A percentile compares a stretch with the other conserved stretches of the same genome.
Evolutionary conservation across 345 rosid genomes (phyloP).

Genomic region (Boechera stricta): DNA sequence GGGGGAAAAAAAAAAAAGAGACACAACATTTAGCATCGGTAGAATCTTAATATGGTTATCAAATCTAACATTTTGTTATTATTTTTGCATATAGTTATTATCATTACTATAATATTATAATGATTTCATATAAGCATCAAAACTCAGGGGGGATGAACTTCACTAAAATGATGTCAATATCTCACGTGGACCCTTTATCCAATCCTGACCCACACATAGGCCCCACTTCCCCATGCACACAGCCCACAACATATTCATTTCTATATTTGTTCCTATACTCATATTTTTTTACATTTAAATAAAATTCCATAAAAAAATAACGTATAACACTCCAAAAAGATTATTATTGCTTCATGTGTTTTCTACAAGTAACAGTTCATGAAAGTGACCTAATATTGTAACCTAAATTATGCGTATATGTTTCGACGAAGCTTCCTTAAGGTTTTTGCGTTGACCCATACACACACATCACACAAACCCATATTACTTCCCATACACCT

Average conservation of each 20-base stretch:
- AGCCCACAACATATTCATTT: conserved; percentile 48
- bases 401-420: conserved; percentile 26
- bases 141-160: conserved; percentile 79
- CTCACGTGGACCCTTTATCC: conserved; percentile 69
- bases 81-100: conserved; percentile 17
- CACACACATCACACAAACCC: conserved; percentile 33
- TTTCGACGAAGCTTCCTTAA: conserved; percentile 37
- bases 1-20: too few relatives aligned
- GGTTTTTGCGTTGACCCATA: conserved; percentile 44
- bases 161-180: conserved; percentile 54
- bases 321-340: conserved; percentile 22
- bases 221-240: conserved; percentile 48
- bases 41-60: neutral
- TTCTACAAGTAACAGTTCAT: conserved; percentile 17
- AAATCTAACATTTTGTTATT: neutral
- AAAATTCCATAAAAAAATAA: neutral
- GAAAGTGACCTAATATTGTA: conserved; percentile 35
- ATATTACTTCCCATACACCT: conserved; percentile 44
- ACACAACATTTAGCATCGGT: too few relatives aligned
- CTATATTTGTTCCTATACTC: conserved; percentile 34
- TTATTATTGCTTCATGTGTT: conserved; percentile 19
- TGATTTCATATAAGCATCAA: conserved; percentile 34
- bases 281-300: neutral
- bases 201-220: conserved; percentile 42
- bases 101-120: neutral